These are phyloP conservation scores for Heliosperma pusillum DNA, from an alignment of 148 eudicot species.

Conservation along the genomic window DNA sequence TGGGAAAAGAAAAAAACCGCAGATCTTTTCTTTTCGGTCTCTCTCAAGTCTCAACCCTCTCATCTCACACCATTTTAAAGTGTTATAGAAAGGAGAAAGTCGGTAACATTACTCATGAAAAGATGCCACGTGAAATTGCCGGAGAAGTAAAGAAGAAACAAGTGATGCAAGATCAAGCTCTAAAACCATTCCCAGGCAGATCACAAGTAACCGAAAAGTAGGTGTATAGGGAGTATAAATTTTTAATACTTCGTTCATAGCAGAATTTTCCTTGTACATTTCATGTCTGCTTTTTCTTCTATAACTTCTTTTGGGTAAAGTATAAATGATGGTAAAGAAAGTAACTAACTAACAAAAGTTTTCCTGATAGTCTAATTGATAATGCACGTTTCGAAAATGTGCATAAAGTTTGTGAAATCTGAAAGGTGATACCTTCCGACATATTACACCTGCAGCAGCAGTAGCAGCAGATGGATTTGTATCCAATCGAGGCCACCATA, in stretches of 20 bases:
- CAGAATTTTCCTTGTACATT: slow-evolving; percentile 30
- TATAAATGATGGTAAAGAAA: neutral
- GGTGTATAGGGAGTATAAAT: too few relatives aligned
- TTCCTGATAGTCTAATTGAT: slow-evolving; percentile 2
- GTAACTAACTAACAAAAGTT: neutral
- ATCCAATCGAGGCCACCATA: neutral
- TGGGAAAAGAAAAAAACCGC: too few relatives aligned
- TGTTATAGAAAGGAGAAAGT: too few relatives aligned
- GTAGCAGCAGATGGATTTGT: neutral
- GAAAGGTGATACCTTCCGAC: slow-evolving; percentile 14
- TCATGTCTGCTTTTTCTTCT: slow-evolving; percentile 25
- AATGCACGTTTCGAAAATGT: slow-evolving; percentile 31
- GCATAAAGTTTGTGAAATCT: slow-evolving; percentile 17
- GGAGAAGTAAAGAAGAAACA: too few relatives aligned
- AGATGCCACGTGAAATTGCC: too few relatives aligned
- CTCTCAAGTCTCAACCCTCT: too few relatives aligned
- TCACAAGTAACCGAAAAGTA: too few relatives aligned
- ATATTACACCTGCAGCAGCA: slow-evolving; percentile 13
- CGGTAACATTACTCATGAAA: too few relatives aligned
- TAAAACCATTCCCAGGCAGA: too few relatives aligned
- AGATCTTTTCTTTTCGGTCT: too few relatives aligned
- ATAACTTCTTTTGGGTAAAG: neutral
- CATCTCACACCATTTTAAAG: too few relatives aligned
- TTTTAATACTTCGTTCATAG: slow-evolving; percentile 18
- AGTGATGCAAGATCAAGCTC: too few relatives aligned